Evolutionary conservation across 2,329 filamentous ascomycete genomes (phyloP).

Genomic region (Alternaria gansuensis): DNA sequence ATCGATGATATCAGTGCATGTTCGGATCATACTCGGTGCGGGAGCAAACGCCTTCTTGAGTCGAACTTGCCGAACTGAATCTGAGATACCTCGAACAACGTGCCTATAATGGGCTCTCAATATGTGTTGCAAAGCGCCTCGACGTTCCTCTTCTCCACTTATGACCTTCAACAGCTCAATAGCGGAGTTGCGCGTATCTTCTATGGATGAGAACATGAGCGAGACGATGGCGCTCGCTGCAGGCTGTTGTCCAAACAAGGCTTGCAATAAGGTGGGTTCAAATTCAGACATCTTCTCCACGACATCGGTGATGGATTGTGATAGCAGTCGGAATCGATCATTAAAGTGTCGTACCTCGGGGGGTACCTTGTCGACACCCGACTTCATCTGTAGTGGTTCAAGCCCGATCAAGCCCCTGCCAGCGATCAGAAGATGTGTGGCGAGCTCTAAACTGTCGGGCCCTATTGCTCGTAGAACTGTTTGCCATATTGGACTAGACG

Average conservation of each 20-base stretch:
- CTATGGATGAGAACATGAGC: slow-evolving; percentile 81
- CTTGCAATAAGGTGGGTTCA: slow-evolving; percentile 70
- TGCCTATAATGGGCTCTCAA: slow-evolving; percentile 65
- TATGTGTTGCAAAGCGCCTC: slow-evolving; percentile 69
- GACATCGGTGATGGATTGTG: slow-evolving; percentile 72
- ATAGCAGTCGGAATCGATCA: slow-evolving; percentile 69
- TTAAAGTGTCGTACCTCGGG: slow-evolving; percentile 79
- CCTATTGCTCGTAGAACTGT: slow-evolving; percentile 74
- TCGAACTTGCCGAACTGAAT: slow-evolving; percentile 65
- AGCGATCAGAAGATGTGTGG: slow-evolving; percentile 75
- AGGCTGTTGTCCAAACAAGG: slow-evolving; percentile 72
- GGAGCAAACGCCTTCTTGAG: slow-evolving; percentile 67
- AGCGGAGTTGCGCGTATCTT: slow-evolving; percentile 79
- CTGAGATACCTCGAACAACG: slow-evolving; percentile 65
- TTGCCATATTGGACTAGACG: slow-evolving; percentile 82
- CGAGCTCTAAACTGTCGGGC: slow-evolving; percentile 74
- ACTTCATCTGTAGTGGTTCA: slow-evolving; percentile 69
- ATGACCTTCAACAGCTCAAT: slow-evolving; percentile 84
- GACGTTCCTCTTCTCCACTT: slow-evolving; percentile 71
- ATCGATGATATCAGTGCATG: slow-evolving; percentile 69
- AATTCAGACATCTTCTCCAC: slow-evolving; percentile 84
- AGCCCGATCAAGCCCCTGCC: slow-evolving; percentile 75
- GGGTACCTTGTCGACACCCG: slow-evolving; percentile 52
- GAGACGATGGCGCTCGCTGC: slow-evolving; percentile 79
- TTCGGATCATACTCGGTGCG: slow-evolving; percentile 67